phyloP scores from a whole-genome alignment of 164 flowering plant species.

The Vitis riparia region DNA sequence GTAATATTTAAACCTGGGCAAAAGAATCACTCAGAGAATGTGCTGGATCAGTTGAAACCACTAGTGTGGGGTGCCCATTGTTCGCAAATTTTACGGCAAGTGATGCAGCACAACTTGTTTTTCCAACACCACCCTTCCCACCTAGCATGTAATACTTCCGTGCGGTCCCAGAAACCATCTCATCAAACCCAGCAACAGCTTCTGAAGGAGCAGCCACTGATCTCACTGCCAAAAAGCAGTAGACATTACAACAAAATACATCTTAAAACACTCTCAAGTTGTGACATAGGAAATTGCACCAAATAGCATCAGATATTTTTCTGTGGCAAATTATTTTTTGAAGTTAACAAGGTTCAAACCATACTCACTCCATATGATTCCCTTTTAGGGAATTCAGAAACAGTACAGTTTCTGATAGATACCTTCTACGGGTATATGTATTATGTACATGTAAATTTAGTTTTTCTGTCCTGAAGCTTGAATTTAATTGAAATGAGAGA shows the following conservation, averaged over 20 bases:
- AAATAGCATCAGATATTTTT: too few relatives aligned
- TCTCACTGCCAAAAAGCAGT: conserved; percentile 54
- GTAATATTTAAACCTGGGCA: conserved; percentile 56
- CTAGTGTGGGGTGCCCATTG: conserved; percentile 83
- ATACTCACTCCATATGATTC: too few relatives aligned
- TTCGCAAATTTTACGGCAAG: conserved; percentile 93
- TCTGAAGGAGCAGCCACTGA: conserved; percentile 76
- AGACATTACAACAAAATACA: neutral
- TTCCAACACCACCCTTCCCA: conserved; percentile 98
- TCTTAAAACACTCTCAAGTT: neutral
- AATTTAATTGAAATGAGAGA: too few relatives aligned
- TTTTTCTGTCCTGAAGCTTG: too few relatives aligned
- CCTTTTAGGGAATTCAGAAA: too few relatives aligned
- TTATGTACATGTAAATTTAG: too few relatives aligned
- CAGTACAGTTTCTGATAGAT: too few relatives aligned
- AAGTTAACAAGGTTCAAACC: too few relatives aligned
- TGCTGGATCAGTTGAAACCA: conserved; percentile 98
- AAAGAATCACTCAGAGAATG: conserved; percentile 98
- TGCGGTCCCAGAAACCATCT: conserved; percentile 64
- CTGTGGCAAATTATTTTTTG: too few relatives aligned
- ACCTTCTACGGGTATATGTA: too few relatives aligned
- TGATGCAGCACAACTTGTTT: conserved; percentile 97
- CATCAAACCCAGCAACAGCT: conserved; percentile 68
- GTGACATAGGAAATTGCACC: neutral
- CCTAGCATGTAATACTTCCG: conserved; percentile 90